These are phyloP conservation scores for Lipomyces oligophaga DNA, from an alignment of 805 yeast genomes.

Conservation along the genomic window DNA sequence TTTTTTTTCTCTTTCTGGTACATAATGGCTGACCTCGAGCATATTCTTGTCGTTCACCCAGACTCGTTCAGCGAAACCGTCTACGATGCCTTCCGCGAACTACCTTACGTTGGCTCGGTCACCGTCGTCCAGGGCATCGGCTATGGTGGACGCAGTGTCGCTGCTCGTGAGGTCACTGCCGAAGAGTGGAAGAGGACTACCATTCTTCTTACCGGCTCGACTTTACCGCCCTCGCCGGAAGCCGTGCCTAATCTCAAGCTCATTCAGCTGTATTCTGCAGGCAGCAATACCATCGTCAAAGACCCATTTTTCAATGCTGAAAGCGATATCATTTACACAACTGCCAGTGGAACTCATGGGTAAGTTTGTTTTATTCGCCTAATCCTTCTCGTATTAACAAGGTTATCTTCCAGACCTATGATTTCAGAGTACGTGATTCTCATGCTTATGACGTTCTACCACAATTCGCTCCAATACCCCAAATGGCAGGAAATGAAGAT, in stretches of 20 bases:
- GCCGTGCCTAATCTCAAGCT: constrained; percentile 28
- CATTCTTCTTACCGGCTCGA: constrained; percentile 11
- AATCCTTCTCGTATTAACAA: background rate
- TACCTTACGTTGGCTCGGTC: constrained; percentile 21
- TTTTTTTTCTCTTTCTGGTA: background rate
- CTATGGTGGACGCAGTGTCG: constrained; percentile 13
- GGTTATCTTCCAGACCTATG: constrained; percentile 13
- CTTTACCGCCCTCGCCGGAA: constrained; percentile 23
- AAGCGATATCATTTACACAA: constrained; percentile 16
- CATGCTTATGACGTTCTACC: constrained; percentile 23
- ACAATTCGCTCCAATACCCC: constrained; percentile 12
- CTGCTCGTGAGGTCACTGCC: constrained; percentile 14
- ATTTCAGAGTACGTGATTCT: constrained; percentile 28
- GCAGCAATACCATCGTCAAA: constrained; percentile 21
- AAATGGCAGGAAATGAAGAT: constrained; percentile 22
- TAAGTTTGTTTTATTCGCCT: background rate
- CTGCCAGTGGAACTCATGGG: constrained; percentile 31
- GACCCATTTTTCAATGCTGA: constrained; percentile 11
- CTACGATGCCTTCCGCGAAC: constrained; percentile 12
- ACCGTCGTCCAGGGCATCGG: constrained; percentile 19
- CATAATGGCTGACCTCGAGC: constrained; percentile 14
- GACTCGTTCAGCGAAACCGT: constrained; percentile 4
- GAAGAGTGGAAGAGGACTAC: constrained; percentile 25
- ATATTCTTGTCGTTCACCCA: constrained; percentile 17
- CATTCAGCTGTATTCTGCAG: constrained; percentile 29